These are phyloP conservation scores for Chlorella sp. DNA, from an alignment of 139 green algal species.

Conservation along the genomic window DNA sequence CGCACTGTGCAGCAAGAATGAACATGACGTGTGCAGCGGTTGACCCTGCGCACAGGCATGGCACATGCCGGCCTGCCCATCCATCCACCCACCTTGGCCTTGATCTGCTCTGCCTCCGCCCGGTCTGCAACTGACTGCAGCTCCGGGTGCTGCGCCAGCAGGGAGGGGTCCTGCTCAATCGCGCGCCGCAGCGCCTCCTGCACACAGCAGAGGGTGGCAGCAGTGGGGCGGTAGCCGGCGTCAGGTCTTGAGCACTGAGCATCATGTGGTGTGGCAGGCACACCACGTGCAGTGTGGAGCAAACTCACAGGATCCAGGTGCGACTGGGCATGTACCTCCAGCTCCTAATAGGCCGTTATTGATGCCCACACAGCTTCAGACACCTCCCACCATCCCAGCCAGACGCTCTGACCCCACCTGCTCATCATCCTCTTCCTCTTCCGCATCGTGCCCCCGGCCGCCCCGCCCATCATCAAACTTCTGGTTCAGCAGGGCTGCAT, in stretches of 20 bases:
- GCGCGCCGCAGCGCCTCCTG: slow-evolving; percentile 79
- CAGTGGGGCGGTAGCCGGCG: background rate
- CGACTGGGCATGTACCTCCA: too few species aligned
- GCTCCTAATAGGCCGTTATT: too few species aligned
- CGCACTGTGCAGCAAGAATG: too few species aligned
- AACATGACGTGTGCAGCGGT: too few species aligned
- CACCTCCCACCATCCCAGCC: too few species aligned
- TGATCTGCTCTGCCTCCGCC: slow-evolving; percentile 64
- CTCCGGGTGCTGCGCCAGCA: slow-evolving; percentile 67
- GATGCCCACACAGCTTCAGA: too few species aligned
- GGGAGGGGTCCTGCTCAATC: slow-evolving; percentile 79
- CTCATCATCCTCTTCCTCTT: slow-evolving; percentile 36
- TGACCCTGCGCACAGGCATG: too few species aligned
- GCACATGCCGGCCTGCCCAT: too few species aligned
- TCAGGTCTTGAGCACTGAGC: background rate
- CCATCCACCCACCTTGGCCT: slow-evolving; percentile 55
- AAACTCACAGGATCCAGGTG: too few species aligned
- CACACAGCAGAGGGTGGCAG: background rate
- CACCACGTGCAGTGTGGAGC: too few species aligned
- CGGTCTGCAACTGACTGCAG: slow-evolving; percentile 47
- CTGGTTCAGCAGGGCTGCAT: background rate
- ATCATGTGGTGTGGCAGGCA: background rate
- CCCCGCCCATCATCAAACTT: slow-evolving; percentile 12
- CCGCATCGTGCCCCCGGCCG: slow-evolving; percentile 42
- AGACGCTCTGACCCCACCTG: background rate